Evolutionary conservation across 2,329 filamentous ascomycete genomes (phyloP).

Genomic region (Penicillium sp.): DNA sequence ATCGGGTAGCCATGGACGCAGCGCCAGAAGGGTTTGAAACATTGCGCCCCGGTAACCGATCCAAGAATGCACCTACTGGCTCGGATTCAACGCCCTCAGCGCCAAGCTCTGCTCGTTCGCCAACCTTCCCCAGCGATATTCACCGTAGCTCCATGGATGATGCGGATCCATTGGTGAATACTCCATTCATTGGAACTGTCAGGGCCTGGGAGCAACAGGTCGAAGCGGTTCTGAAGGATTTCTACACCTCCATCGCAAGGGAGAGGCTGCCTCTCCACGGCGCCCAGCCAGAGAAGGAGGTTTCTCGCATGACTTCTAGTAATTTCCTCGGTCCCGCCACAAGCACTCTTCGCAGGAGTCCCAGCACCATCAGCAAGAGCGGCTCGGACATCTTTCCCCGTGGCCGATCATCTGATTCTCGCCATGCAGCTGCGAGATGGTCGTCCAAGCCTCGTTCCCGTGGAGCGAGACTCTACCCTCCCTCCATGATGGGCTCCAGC

Average conservation of each 20-base stretch:
- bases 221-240: slow-evolving; percentile 86
- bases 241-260: slow-evolving; percentile 84
- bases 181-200: slow-evolving; percentile 70
- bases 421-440: slow-evolving; percentile 68
- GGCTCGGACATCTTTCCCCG: slow-evolving; percentile 75
- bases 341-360: slow-evolving; percentile 75
- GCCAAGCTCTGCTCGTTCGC: slow-evolving; percentile 20
- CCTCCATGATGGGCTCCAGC: slow-evolving; percentile 82
- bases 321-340: slow-evolving; percentile 67
- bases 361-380: slow-evolving; percentile 88
- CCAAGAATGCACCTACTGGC: slow-evolving; percentile 45
- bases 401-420: slow-evolving; percentile 67
- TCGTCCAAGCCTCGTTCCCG: slow-evolving; percentile 81
- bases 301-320: slow-evolving; percentile 46
- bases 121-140: slow-evolving; percentile 18
- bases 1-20: slow-evolving; percentile 71
- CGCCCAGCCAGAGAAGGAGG: slow-evolving; percentile 50
- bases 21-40: slow-evolving; percentile 64
- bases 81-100: slow-evolving; percentile 14
- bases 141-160: slow-evolving; percentile 18
- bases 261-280: slow-evolving; percentile 85
- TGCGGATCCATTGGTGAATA: slow-evolving; percentile 70
- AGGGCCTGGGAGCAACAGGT: slow-evolving; percentile 85
- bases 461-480: slow-evolving; percentile 66
- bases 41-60: slow-evolving; percentile 38